Conservation (phyloP, 257 asterid species). For the Plectranthus barbatus region DNA sequence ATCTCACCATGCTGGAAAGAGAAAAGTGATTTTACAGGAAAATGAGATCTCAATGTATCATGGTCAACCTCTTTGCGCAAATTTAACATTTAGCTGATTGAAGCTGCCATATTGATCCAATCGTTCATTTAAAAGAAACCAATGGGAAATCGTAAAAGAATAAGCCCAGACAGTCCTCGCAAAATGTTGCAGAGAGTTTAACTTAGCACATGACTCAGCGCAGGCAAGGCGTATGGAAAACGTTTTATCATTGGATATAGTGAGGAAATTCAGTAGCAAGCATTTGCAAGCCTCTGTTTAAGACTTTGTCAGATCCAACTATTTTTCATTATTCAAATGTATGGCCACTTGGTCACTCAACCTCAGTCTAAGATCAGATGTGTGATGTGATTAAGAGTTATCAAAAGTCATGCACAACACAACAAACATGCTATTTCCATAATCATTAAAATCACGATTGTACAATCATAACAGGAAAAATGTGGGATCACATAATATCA, state of each 20-base stretch:
- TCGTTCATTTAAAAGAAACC: not conserved
- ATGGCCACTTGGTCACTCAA: not conserved
- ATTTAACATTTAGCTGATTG: not conserved
- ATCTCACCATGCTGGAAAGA: slow-evolving; percentile 82
- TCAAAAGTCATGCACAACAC: not conserved
- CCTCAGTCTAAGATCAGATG: not conserved
- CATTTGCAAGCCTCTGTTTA: not conserved
- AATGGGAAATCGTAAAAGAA: not conserved
- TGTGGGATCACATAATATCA: too few relatives aligned
- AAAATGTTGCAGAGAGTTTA: not conserved
- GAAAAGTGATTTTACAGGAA: slow-evolving; percentile 1
- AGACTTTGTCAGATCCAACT: not conserved
- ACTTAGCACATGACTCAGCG: not conserved
- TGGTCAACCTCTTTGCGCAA: not conserved
- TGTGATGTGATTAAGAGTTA: not conserved
- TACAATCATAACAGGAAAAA: too few relatives aligned
- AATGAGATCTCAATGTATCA: not conserved
- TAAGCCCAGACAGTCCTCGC: not conserved
- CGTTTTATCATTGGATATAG: not conserved
- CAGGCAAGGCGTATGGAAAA: not conserved
- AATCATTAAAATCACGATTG: too few relatives aligned
- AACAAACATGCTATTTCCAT: not conserved
- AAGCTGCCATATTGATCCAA: not conserved
- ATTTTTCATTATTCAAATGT: not conserved
- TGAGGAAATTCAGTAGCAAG: not conserved